Evolutionary conservation across 352 stramenopile genomes (phyloP).

Genomic region (Blastocystis sp.): DNA sequence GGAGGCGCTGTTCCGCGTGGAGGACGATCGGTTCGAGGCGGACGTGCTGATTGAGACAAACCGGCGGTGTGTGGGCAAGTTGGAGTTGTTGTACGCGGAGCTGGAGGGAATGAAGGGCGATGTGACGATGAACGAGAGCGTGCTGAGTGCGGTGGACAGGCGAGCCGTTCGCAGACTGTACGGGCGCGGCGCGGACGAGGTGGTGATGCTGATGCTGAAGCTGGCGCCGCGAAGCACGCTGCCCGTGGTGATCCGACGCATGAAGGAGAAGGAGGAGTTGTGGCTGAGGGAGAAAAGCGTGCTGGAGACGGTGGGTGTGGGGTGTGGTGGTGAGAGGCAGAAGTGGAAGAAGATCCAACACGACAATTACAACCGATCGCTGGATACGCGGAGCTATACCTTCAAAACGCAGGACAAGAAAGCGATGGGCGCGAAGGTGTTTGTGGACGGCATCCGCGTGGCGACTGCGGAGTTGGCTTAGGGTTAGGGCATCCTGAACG

Average conservation of each 20-base stretch:
- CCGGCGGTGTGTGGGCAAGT: conserved; percentile 86
- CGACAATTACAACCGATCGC: conserved; percentile 24
- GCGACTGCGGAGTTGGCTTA: not conserved
- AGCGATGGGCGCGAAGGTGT: conserved; percentile 2
- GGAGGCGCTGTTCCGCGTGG: conserved; percentile 94
- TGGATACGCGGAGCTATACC: conserved; percentile 43
- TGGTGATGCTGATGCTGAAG: conserved; percentile 14
- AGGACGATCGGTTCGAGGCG: conserved; percentile 95
- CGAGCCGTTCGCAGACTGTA: conserved; percentile 31
- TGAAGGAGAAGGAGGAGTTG: conserved; percentile 25
- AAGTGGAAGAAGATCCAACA: conserved; percentile 38
- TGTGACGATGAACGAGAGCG: not conserved
- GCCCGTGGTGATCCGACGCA: not conserved
- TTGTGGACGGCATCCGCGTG: conserved; percentile 12
- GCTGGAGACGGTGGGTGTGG: not conserved
- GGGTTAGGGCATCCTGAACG: not conserved
- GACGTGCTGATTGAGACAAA: conserved; percentile 95
- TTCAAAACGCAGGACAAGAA: conserved; percentile 55
- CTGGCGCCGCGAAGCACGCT: conserved; percentile 19
- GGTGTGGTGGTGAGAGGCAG: not conserved
- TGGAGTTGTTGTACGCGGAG: conserved; percentile 82
- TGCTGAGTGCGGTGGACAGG: not conserved
- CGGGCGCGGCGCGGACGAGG: not conserved
- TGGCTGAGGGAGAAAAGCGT: conserved; percentile 32
- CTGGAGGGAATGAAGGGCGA: conserved; percentile 73